Evolutionary conservation across 1,139 yeast genomes (phyloP).

Genomic region (Sugiyamaella grinbergsii): DNA sequence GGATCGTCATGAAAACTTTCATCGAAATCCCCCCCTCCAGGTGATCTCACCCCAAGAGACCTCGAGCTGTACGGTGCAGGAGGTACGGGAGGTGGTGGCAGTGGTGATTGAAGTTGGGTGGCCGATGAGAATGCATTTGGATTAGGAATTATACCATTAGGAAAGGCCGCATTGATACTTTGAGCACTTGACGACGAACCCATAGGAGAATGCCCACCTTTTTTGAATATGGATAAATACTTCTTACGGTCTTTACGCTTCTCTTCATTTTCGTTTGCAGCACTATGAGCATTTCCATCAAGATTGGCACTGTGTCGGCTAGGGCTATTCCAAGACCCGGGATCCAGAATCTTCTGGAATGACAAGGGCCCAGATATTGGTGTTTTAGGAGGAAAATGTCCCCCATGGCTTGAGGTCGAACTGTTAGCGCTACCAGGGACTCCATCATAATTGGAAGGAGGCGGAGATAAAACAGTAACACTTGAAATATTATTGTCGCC

Average conservation of each 20-base stretch:
- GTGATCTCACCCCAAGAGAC: slow-evolving; percentile 3
- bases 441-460: neutral
- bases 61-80: slow-evolving; percentile 2
- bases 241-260: slow-evolving; percentile 17
- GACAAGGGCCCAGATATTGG: slow-evolving; percentile 27
- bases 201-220: slow-evolving; percentile 16
- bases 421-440: neutral
- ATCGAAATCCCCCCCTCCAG: neutral
- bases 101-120: neutral
- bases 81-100: slow-evolving; percentile 7
- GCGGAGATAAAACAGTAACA: slow-evolving; percentile 26
- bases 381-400: slow-evolving; percentile 13
- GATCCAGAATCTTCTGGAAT: slow-evolving; percentile 24
- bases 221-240: slow-evolving; percentile 10
- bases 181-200: slow-evolving; percentile 7
- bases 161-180: slow-evolving; percentile 11
- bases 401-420: neutral
- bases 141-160: slow-evolving; percentile 1
- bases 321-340: slow-evolving; percentile 21
- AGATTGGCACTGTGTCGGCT: slow-evolving; percentile 3
- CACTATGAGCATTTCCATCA: neutral
- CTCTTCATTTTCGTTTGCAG: slow-evolving; percentile 12
- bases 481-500: slow-evolving; percentile 21
- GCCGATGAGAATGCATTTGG: neutral
- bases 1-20: slow-evolving; percentile 10